Conservation (phyloP, 495 filamentous ascomycete genomes). For the Trichoderma virens region DNA sequence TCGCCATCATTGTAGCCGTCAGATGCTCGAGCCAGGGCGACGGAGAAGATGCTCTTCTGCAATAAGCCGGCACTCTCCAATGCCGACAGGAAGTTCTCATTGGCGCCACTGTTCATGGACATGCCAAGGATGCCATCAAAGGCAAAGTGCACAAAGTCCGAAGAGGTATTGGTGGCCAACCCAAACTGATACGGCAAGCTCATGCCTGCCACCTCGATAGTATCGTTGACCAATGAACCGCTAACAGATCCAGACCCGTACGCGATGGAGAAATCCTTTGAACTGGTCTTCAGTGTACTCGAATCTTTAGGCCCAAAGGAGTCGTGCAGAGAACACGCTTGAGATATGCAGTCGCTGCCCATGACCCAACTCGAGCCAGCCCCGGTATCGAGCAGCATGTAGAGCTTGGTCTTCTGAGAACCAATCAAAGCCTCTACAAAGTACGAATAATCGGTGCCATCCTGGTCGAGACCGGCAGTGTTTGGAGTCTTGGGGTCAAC, state of each 20-base stretch:
- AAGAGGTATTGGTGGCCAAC: constrained; percentile 53
- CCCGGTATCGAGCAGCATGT: constrained; percentile 74
- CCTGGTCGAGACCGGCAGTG: constrained; percentile 61
- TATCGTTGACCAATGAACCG: constrained; percentile 57
- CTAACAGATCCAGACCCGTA: constrained; percentile 68
- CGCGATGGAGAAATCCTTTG: constrained; percentile 46
- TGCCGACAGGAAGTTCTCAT: constrained; percentile 55
- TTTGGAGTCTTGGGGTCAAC: constrained; percentile 44
- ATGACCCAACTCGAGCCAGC: constrained; percentile 76
- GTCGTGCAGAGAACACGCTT: constrained; percentile 57
- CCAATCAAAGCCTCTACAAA: constrained; percentile 63
- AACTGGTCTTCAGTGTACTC: constrained; percentile 40
- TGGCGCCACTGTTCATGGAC: constrained; percentile 43
- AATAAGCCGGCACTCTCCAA: constrained; percentile 52
- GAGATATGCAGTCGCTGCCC: constrained; percentile 51
- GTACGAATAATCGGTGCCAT: constrained; percentile 72
- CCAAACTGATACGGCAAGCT: constrained; percentile 58
- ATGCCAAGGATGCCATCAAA: constrained; percentile 85
- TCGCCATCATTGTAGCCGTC: constrained; percentile 64
- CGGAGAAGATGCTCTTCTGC: constrained; percentile 54
- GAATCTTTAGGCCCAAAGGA: constrained; percentile 57
- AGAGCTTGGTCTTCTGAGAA: constrained; percentile 52
- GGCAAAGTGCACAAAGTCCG: constrained; percentile 65
- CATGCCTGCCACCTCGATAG: constrained; percentile 55
- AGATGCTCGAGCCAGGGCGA: constrained; percentile 55